Evolutionary conservation across 2,329 filamentous ascomycete species (phyloP).

Genomic region (Aspergillus niger): DNA sequence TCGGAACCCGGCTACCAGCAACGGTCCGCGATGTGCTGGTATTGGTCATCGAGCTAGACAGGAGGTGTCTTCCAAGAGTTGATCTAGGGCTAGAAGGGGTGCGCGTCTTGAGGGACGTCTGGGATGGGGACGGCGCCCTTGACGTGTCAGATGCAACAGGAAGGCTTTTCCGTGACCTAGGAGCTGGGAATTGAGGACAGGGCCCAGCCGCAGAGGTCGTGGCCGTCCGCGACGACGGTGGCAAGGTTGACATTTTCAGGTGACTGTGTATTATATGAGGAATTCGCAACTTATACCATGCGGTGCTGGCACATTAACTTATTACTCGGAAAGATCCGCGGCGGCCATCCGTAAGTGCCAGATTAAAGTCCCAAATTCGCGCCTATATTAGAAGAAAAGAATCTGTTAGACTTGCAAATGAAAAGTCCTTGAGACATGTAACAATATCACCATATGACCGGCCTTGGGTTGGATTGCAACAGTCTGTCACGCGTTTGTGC

Average conservation of each 20-base stretch:
- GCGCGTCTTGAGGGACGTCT: constrained; percentile 58
- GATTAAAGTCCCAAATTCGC: not conserved
- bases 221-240: constrained; percentile 62
- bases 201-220: constrained; percentile 70
- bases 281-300: not conserved
- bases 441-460: not conserved
- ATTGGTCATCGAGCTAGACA: constrained; percentile 51
- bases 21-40: constrained; percentile 60
- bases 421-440: not conserved
- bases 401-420: not conserved
- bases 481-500: not conserved
- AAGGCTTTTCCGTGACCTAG: constrained; percentile 71
- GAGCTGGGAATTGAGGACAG: constrained; percentile 71
- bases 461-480: not conserved
- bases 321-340: not conserved
- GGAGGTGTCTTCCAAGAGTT: constrained; percentile 52
- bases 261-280: not conserved
- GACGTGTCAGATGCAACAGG: constrained; percentile 49
- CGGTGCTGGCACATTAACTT: not conserved
- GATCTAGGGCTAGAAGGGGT: constrained; percentile 61
- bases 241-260: constrained; percentile 58
- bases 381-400: not conserved
- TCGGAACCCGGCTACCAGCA: constrained; percentile 56
- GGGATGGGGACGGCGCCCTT: constrained; percentile 46
- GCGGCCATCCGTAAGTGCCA: not conserved